Percentiles rank a stretch among this genome's conserved stretches.
phyloP scores from a whole-genome alignment of 1,284 basidiomycete genomes.

The Phlebopus sp. region DNA sequence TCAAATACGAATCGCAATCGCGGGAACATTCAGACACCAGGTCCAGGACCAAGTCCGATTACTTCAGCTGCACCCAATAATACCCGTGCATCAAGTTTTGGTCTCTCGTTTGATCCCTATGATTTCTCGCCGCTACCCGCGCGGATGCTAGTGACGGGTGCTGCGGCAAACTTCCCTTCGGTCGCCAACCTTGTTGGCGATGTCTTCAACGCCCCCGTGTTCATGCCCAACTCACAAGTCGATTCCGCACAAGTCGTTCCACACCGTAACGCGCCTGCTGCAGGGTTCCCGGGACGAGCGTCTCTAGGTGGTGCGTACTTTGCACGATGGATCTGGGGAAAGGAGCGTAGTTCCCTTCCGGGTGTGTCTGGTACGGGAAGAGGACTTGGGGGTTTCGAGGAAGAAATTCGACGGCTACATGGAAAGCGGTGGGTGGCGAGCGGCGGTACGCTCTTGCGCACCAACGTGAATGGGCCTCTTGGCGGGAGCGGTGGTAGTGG shows the following conservation, averaged over 20 bases:
- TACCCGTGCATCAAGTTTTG: slow-evolving; percentile 47
- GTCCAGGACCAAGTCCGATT: slow-evolving; percentile 27
- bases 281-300: slow-evolving; percentile 63
- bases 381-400: slow-evolving; percentile 66
- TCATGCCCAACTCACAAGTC: slow-evolving; percentile 67
- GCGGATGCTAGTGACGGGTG: slow-evolving; percentile 65
- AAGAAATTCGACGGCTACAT: slow-evolving; percentile 67
- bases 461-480: slow-evolving; percentile 46
- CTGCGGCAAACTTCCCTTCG: slow-evolving; percentile 80
- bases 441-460: slow-evolving; percentile 52
- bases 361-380: slow-evolving; percentile 32
- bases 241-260: slow-evolving; percentile 70
- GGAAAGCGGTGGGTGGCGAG: slow-evolving; percentile 69
- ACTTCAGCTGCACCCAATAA: slow-evolving; percentile 28
- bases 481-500: slow-evolving; percentile 37
- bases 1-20: slow-evolving; percentile 31
- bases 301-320: slow-evolving; percentile 71
- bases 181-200: slow-evolving; percentile 76
- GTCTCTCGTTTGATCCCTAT: slow-evolving; percentile 73
- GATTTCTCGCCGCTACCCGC: slow-evolving; percentile 60
- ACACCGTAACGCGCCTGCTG: slow-evolving; percentile 68
- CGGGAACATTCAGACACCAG: slow-evolving; percentile 31
- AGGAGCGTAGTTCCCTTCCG: slow-evolving; percentile 46
- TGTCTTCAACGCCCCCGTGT: slow-evolving; percentile 73
- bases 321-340: slow-evolving; percentile 79